A percentile compares a stretch with the other conserved stretches of the same genome.
These are phyloP conservation scores for Plenodomus lindquistii DNA, from an alignment of 2,329 filamentous ascomycete genomes.

Conservation along the genomic window DNA sequence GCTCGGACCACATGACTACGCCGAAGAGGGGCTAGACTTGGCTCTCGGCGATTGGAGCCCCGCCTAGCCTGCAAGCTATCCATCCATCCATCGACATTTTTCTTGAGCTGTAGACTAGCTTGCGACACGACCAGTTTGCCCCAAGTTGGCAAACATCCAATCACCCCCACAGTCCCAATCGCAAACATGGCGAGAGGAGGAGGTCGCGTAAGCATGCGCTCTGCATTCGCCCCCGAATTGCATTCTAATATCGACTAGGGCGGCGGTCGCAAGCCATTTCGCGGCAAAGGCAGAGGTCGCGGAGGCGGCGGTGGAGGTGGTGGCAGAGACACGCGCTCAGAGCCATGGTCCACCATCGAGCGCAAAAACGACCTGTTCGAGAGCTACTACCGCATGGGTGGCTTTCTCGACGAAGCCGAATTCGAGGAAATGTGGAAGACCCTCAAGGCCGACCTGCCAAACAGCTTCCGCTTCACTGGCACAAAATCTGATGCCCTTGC, in stretches of 20 bases:
- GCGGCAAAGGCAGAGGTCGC: conserved; percentile 34
- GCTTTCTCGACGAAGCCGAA: conserved; percentile 78
- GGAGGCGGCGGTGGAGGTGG: conserved; percentile 35
- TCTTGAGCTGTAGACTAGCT: conserved; percentile 24
- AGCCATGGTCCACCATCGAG: conserved; percentile 59
- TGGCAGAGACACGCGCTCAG: conserved; percentile 34
- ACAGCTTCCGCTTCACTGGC: conserved; percentile 96
- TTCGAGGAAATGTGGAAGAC: conserved; percentile 81
- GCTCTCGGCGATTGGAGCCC: neutral
- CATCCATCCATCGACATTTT: conserved; percentile 29
- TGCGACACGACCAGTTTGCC: conserved; percentile 20
- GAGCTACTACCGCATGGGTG: conserved; percentile 73
- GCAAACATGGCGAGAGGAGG: conserved; percentile 36
- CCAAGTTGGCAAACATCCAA: conserved; percentile 8
- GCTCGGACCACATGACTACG: neutral
- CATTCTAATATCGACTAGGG: conserved; percentile 25
- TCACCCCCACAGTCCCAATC: conserved; percentile 4
- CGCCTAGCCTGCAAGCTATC: conserved; percentile 14
- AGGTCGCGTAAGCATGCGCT: conserved; percentile 28
- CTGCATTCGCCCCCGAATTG: neutral
- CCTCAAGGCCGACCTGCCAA: conserved; percentile 82
- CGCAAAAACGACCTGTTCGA: conserved; percentile 87
- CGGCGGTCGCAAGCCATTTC: conserved; percentile 35
- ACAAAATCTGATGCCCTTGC: conserved; percentile 94
- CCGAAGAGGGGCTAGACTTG: neutral